Conservation (phyloP, 768 basidiomycete genomes). For the Trametes villosa region DNA sequence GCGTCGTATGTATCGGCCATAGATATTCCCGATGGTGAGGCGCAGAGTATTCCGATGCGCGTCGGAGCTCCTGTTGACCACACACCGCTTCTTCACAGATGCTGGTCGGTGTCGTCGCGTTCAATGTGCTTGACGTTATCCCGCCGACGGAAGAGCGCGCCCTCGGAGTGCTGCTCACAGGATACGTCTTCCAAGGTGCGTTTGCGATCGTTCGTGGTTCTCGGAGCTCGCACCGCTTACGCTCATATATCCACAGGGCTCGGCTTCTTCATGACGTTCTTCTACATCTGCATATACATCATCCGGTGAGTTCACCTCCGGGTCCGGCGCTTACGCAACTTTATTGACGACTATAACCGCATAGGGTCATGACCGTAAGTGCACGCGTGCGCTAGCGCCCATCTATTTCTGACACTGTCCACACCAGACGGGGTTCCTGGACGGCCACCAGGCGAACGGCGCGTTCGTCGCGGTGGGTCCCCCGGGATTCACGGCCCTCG, state of each 20-base stretch:
- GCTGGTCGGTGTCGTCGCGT: slow-evolving; percentile 52
- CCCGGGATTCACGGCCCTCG: slow-evolving; percentile 53
- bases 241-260: slow-evolving; percentile 34
- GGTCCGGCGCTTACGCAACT: not conserved
- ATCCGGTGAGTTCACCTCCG: slow-evolving; percentile 40
- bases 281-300: slow-evolving; percentile 55
- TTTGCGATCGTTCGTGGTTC: slow-evolving; percentile 11
- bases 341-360: slow-evolving; percentile 4
- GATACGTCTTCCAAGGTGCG: slow-evolving; percentile 54
- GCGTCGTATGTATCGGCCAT: not conserved
- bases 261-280: slow-evolving; percentile 54
- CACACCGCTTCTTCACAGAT: slow-evolving; percentile 39
- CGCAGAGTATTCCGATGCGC: not conserved
- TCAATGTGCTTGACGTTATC: slow-evolving; percentile 46
- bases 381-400: not conserved
- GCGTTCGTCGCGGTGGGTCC: slow-evolving; percentile 54
- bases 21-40: slow-evolving; percentile 41
- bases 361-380: slow-evolving; percentile 44
- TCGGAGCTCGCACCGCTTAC: slow-evolving; percentile 6
- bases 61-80: slow-evolving; percentile 6
- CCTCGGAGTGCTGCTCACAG: slow-evolving; percentile 46
- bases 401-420: not conserved
- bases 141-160: slow-evolving; percentile 40
- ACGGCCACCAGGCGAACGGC: slow-evolving; percentile 52
- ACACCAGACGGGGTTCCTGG: slow-evolving; percentile 48